Evolutionary conservation across 495 filamentous ascomycete species (phyloP).

Genomic region (Xylaria scruposa): DNA sequence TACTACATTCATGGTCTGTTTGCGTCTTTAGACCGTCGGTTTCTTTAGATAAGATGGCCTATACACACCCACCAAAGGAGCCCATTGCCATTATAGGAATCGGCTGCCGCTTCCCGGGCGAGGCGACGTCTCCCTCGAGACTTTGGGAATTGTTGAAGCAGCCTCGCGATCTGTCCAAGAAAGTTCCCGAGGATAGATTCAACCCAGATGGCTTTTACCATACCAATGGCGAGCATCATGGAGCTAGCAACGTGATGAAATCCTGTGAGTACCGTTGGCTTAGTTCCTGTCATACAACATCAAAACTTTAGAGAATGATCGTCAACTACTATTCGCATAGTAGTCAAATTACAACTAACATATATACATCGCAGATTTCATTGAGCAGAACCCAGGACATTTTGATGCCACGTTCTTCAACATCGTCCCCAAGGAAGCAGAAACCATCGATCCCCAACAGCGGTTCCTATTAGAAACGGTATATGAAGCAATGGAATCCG

Average conservation of each 20-base stretch:
- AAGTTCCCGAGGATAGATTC: neutral
- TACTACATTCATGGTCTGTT: neutral
- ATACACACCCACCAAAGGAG: neutral
- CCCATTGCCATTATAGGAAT: neutral
- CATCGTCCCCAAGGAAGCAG: neutral
- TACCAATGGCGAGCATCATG: neutral
- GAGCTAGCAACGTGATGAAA: neutral
- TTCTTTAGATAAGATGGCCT: neutral
- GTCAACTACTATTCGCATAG: neutral
- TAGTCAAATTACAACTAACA: too few relatives aligned
- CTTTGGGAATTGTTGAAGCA: slow-evolving; percentile 5
- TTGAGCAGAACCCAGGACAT: neutral
- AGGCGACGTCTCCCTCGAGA: neutral
- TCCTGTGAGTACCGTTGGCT: neutral
- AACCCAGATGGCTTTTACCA: neutral
- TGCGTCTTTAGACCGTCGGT: neutral
- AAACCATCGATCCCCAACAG: neutral
- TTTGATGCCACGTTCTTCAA: neutral
- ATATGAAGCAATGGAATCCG: neutral
- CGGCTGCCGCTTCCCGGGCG: slow-evolving; percentile 1
- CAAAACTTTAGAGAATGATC: neutral
- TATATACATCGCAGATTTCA: neutral
- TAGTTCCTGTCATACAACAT: neutral
- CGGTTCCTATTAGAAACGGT: neutral
- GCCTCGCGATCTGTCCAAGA: neutral